These are phyloP conservation scores for Geotrichum carabidarum DNA, from an alignment of 1,139 yeast species.

Conservation along the genomic window DNA sequence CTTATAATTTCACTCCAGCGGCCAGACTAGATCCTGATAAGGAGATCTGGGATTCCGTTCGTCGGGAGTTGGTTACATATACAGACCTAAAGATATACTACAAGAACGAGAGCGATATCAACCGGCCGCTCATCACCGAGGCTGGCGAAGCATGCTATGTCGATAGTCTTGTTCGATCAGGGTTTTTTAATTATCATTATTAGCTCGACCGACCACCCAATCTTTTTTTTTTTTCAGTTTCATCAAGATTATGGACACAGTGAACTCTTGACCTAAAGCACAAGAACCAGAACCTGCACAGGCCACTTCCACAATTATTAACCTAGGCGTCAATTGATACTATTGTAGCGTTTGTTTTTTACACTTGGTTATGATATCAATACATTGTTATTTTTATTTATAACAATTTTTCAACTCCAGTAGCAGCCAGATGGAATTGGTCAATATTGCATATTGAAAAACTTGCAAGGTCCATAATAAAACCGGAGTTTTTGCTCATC, in stretches of 20 bases:
- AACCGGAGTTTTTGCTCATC: too few species aligned
- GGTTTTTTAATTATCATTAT: background rate
- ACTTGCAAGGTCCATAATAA: too few species aligned
- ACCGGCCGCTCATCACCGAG: slow-evolving; percentile 70
- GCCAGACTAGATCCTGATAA: slow-evolving; percentile 95
- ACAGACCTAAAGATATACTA: slow-evolving; percentile 72
- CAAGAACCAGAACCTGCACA: too few species aligned
- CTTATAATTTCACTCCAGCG: slow-evolving; percentile 75
- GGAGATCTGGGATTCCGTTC: slow-evolving; percentile 94
- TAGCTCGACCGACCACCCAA: background rate
- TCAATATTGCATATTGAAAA: too few species aligned
- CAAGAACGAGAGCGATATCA: slow-evolving; percentile 75
- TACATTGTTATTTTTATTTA: background rate
- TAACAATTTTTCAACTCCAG: background rate
- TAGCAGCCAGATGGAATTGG: too few species aligned
- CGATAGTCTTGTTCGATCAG: slow-evolving; percentile 65
- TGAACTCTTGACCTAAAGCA: too few species aligned
- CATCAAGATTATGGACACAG: background rate
- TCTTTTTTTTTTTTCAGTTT: background rate
- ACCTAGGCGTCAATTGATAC: too few species aligned
- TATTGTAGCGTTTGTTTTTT: too few species aligned
- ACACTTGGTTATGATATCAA: too few species aligned
- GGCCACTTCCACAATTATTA: too few species aligned
- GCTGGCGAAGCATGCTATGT: slow-evolving; percentile 72
- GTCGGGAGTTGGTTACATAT: slow-evolving; percentile 82